Percentiles rank a stretch among this genome's conserved stretches.
These are phyloP conservation scores for Ophiocordyceps sinensis DNA, from an alignment of 2,329 filamentous ascomycete genomes.

Conservation along the genomic window DNA sequence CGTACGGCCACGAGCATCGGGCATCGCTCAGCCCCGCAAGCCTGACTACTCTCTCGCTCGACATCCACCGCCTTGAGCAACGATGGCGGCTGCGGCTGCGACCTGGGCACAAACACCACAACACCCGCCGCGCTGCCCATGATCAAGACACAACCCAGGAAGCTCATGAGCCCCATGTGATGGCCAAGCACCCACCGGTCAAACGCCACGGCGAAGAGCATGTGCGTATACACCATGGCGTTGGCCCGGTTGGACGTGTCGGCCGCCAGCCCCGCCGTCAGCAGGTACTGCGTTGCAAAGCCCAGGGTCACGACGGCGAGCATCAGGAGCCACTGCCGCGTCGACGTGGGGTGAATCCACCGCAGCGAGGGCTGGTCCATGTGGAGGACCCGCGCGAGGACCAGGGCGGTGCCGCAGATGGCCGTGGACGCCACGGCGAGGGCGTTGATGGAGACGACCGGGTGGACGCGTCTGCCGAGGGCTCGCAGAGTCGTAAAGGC, in stretches of 20 bases:
- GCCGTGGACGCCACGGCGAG: slow-evolving; percentile 59
- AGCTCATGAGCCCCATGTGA: slow-evolving; percentile 32
- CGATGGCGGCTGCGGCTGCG: slow-evolving; percentile 14
- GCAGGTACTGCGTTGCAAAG: slow-evolving; percentile 74
- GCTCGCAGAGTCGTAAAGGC: slow-evolving; percentile 65
- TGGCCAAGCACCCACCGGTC: slow-evolving; percentile 39
- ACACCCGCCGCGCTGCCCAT: slow-evolving; percentile 38
- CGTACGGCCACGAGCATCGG: slow-evolving; percentile 23
- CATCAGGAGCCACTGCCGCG: slow-evolving; percentile 51
- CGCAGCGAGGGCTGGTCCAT: slow-evolving; percentile 30
- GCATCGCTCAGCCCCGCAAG: slow-evolving; percentile 19
- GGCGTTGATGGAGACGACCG: slow-evolving; percentile 76
- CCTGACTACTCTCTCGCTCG: slow-evolving; percentile 16
- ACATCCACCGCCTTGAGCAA: slow-evolving; percentile 16
- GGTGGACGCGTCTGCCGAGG: slow-evolving; percentile 67
- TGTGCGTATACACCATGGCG: slow-evolving; percentile 43
- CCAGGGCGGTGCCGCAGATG: slow-evolving; percentile 48
- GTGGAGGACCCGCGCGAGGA: slow-evolving; percentile 28
- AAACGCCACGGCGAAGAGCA: slow-evolving; percentile 39
- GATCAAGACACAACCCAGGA: slow-evolving; percentile 36
- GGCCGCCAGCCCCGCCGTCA: slow-evolving; percentile 61
- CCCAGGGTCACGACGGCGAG: slow-evolving; percentile 57
- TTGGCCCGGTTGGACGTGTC: slow-evolving; percentile 50
- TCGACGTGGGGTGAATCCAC: slow-evolving; percentile 25
- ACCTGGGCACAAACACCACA: slow-evolving; percentile 28